Evolutionary conservation across 73 alveolate species (phyloP).

Genomic region (Stentor roeselii): DNA sequence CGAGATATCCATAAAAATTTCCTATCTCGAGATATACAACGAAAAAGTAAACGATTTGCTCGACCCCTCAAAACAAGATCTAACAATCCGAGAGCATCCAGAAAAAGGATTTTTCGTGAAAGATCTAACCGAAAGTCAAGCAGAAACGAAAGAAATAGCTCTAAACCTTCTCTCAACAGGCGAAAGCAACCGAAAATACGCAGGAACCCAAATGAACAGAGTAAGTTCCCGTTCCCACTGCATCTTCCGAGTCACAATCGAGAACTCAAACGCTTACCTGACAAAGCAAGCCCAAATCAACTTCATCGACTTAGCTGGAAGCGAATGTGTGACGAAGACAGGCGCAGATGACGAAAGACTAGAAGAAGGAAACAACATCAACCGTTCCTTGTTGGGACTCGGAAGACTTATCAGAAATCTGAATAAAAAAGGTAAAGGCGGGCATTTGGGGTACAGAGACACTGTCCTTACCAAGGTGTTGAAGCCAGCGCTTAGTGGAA

Average conservation of each 20-base stretch:
- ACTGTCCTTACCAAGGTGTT: neutral
- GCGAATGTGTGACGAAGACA: conserved; percentile 80
- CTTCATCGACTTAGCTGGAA: conserved; percentile 90
- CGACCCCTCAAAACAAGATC: conserved; percentile 51
- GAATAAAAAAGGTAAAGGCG: neutral
- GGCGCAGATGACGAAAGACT: conserved; percentile 71
- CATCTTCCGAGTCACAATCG: conserved; percentile 66
- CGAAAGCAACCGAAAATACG: conserved; percentile 49
- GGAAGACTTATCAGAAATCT: conserved; percentile 69
- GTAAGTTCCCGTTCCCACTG: conserved; percentile 80
- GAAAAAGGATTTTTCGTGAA: conserved; percentile 73
- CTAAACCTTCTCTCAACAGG: conserved; percentile 60
- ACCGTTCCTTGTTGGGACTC: conserved; percentile 59
- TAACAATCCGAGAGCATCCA: conserved; percentile 69
- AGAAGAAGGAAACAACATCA: conserved; percentile 77
- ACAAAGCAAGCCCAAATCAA: conserved; percentile 62
- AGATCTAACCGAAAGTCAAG: conserved; percentile 68
- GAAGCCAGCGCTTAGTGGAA: neutral
- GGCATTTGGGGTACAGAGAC: neutral
- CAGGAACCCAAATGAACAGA: conserved; percentile 76
- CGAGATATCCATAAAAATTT: conserved; percentile 63
- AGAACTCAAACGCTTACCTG: conserved; percentile 56
- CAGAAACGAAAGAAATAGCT: conserved; percentile 47
- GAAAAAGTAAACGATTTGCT: conserved; percentile 75
- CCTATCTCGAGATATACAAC: conserved; percentile 78